Base-by-base conservation (phyloP, 371 early-diverging fungal species). In the Lichtheimia ornata region DNA sequence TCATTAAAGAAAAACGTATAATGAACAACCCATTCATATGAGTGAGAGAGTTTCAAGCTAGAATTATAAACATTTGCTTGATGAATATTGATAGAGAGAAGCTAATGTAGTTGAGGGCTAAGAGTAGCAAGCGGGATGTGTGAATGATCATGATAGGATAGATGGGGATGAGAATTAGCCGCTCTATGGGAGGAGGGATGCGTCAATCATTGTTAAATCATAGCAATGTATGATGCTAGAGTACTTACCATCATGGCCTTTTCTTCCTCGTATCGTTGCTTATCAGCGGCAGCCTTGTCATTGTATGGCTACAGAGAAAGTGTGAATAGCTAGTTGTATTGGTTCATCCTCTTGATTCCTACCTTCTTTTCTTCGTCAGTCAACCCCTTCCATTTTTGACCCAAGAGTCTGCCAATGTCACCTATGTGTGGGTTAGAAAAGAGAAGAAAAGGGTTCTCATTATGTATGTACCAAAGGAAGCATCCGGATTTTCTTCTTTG, bases 221-320 rank as follows among this genome's bases (percentile, higher is more conserved):
- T 47, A 22, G 11, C 47, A 47, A 22, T 15, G 27, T 12, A 51
- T 6, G 15, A 35, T 14, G 15, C 4, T n/a, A n/a, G n/a, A 24
- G 18, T 35, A 66, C 67, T 69, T 69, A 64, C 73, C 44, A 71
- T 77, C 56, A 53, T 61, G 17, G 79, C 86, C 78, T 89, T 89
- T 70, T 91, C 91, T 7, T 61, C 61, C 69, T 89, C 85, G 73
- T 92, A 91, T 61, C 94, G 89, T 65, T 81, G 70, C 82, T 90
- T 91, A 72, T 92, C 93, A 20, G 63, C 64, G 25, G 77, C 77
- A 58, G 88, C 86, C 65, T 76, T 72, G 13, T 81, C 73, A 54
- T 49, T n/a, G 63, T 76, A 90, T n/a, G 88, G 87, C 66, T 79
- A 45, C 27, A 43, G 30, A 41, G 50, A 43, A 25, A 18, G 50